Evolutionary conservation across 2,329 filamentous ascomycete genomes (phyloP).

Genomic region (Sporothrix humicola): DNA sequence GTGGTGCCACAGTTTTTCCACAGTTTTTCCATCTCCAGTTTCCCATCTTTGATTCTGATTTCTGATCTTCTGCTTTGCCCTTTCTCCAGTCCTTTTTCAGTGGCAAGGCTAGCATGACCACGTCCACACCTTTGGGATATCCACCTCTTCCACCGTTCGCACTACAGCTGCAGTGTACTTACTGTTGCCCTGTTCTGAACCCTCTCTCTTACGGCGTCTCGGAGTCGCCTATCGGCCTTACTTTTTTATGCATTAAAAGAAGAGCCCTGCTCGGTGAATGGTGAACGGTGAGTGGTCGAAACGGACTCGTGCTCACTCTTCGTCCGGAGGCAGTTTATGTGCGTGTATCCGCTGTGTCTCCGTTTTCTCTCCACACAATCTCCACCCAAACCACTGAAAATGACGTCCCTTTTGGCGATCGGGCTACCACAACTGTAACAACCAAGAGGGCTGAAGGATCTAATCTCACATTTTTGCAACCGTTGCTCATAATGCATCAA

Average conservation of each 20-base stretch:
- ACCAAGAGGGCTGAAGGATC: background rate
- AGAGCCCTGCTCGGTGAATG: background rate
- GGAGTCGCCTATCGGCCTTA: constrained; percentile 26
- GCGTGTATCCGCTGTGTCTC: no score
- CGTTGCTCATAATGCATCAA: background rate
- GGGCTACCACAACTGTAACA: background rate
- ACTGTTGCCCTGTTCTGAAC: background rate
- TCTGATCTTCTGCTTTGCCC: background rate
- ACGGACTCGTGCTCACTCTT: background rate
- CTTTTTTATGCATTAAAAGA: background rate
- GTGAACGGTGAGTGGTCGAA: background rate
- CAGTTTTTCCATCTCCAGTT: background rate
- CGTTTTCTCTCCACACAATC: constrained; percentile 9
- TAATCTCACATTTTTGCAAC: background rate
- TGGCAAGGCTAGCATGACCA: constrained; percentile 11
- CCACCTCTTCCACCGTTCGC: background rate
- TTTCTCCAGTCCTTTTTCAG: background rate
- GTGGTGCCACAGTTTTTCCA: background rate
- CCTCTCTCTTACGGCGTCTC: background rate
- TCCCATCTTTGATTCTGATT: background rate
- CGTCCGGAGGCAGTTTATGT: no score
- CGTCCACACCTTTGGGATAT: background rate
- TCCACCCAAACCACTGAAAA: constrained; percentile 3
- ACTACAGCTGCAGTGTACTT: constrained; percentile 5
- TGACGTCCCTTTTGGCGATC: constrained; percentile 8